Conservation (phyloP, 441 rosid genomes). For the Raphanus hybrid region DNA sequence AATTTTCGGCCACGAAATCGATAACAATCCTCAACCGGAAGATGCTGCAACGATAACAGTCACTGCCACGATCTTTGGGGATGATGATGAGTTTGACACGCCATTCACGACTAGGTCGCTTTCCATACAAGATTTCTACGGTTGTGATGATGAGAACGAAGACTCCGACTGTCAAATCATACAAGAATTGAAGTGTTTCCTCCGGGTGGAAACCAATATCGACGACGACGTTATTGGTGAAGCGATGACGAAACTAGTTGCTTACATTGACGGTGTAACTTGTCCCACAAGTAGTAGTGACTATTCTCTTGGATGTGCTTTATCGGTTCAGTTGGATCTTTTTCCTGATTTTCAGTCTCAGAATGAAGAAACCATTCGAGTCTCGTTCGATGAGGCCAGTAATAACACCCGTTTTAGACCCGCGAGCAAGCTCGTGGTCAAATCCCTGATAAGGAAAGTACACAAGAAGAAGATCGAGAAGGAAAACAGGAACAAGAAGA, state of each 20-base stretch:
- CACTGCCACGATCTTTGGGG: conserved; percentile 9
- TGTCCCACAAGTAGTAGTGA: not conserved
- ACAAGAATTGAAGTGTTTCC: conserved; percentile 19
- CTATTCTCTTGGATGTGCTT: conserved; percentile 2
- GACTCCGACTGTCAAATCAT: not conserved
- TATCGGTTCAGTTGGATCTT: not conserved
- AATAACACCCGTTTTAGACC: not conserved
- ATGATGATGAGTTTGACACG: not conserved
- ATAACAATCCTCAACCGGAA: conserved; percentile 9
- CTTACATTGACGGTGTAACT: not conserved
- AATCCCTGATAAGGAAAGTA: conserved; percentile 12
- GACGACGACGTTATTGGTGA: not conserved
- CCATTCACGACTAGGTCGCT: not conserved
- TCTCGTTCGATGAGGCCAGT: not conserved
- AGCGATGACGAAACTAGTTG: not conserved
- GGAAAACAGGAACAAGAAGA: not conserved
- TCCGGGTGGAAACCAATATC: conserved; percentile 7
- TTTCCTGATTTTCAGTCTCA: not conserved
- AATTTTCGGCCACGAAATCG: not conserved
- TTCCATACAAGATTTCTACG: not conserved
- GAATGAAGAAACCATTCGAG: conserved; percentile 16
- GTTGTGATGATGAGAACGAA: not conserved
- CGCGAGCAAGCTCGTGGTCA: conserved; percentile 13
- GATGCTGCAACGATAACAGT: conserved; percentile 20
- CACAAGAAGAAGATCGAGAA: not conserved